These are phyloP conservation scores for Paspalum vaginatum DNA, from an alignment of 176 grass and related monocot species.

Conservation along the genomic window DNA sequence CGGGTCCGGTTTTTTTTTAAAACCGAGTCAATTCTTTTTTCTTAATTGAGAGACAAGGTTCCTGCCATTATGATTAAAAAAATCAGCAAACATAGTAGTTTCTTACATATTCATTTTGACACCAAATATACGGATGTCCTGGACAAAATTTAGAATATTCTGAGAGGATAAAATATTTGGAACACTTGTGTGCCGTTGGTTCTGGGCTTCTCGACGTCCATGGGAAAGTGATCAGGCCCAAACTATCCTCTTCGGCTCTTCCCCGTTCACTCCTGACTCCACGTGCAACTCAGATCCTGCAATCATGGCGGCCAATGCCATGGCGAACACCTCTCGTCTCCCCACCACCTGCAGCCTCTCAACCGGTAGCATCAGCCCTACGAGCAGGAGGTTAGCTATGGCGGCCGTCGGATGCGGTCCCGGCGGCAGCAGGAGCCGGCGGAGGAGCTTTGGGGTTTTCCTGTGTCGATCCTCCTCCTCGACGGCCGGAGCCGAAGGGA, in stretches of 20 bases:
- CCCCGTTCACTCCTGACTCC: background rate
- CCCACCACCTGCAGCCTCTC: slow-evolving; percentile 14
- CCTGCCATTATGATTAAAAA: too few species aligned
- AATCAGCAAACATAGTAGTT: too few species aligned
- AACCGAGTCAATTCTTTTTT: too few species aligned
- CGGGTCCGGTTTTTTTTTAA: too few species aligned
- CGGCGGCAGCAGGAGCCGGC: background rate
- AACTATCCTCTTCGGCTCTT: background rate
- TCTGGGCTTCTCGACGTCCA: background rate
- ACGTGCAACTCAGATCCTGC: background rate
- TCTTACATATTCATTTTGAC: too few species aligned
- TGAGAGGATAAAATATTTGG: background rate
- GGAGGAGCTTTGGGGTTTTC: background rate
- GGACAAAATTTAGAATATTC: background rate
- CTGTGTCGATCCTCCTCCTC: slow-evolving; percentile 52
- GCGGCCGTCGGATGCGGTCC: background rate
- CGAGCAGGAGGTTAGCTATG: slow-evolving; percentile 4
- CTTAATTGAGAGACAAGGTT: too few species aligned
- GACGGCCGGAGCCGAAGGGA: slow-evolving; percentile 31
- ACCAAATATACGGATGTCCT: too few species aligned
- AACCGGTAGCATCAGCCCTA: background rate
- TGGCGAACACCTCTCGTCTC: slow-evolving; percentile 26
- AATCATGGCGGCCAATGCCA: slow-evolving; percentile 39
- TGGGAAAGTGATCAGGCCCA: background rate
- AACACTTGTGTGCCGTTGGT: background rate